phyloP scores from a whole-genome alignment of 441 rosid genomes.

The Populus hybrid region DNA sequence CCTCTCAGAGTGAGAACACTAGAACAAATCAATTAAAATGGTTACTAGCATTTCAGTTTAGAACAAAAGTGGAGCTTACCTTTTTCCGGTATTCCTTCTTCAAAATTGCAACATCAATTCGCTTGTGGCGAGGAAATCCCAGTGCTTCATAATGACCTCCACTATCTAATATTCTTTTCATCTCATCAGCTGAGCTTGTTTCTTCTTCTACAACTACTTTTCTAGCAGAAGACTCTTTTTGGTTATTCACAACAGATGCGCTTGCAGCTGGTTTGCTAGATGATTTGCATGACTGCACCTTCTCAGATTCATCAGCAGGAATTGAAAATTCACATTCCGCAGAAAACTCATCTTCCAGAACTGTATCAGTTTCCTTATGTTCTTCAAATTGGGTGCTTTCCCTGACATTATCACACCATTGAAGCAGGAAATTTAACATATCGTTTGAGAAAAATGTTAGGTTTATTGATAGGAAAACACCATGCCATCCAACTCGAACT shows the following conservation, averaged over 20 bases:
- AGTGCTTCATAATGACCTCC: slow-evolving; percentile 79
- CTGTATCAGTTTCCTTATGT: slow-evolving; percentile 57
- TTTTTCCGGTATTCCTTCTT: slow-evolving; percentile 90
- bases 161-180: slow-evolving; percentile 82
- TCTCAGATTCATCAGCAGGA: slow-evolving; percentile 59
- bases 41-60: neutral
- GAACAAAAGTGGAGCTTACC: slow-evolving; percentile 35
- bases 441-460: slow-evolving; percentile 93
- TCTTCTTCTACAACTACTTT: slow-evolving; percentile 53
- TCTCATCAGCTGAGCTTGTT: slow-evolving; percentile 64
- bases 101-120: slow-evolving; percentile 55
- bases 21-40: neutral
- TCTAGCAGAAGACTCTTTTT: slow-evolving; percentile 42
- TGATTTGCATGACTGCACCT: slow-evolving; percentile 62
- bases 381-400: slow-evolving; percentile 61
- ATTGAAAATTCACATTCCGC: slow-evolving; percentile 54
- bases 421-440: slow-evolving; percentile 65
- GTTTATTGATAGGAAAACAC: slow-evolving; percentile 77
- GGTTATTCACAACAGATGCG: slow-evolving; percentile 42
- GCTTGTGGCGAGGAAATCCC: slow-evolving; percentile 71
- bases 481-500: slow-evolving; percentile 96
- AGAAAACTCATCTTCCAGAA: slow-evolving; percentile 61
- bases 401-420: slow-evolving; percentile 73
- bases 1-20: neutral
- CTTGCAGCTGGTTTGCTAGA: slow-evolving; percentile 53